Conservation (phyloP, 371 early-diverging fungal species). For the Capillidium heterosporum region DNA sequence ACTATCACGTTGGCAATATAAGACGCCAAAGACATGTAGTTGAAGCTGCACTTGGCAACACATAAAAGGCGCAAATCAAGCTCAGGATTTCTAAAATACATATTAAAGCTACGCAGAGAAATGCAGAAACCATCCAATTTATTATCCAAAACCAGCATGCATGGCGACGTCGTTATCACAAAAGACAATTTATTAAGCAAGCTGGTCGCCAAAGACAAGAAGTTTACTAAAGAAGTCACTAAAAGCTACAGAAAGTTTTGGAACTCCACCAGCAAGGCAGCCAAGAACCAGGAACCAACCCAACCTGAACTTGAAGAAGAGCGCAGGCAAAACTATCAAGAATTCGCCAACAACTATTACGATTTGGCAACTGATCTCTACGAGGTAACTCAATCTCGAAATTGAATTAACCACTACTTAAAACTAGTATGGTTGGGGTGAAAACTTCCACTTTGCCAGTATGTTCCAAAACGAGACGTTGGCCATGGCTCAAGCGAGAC, state of each 20-base stretch:
- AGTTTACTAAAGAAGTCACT: slow-evolving; percentile 30
- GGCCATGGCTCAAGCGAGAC: slow-evolving; percentile 64
- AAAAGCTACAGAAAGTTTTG: slow-evolving; percentile 40
- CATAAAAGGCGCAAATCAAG: too few relatives aligned
- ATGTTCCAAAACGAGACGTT: slow-evolving; percentile 60
- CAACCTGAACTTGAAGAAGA: slow-evolving; percentile 13
- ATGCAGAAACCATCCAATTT: too few relatives aligned
- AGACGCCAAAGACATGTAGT: too few relatives aligned
- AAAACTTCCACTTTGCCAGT: slow-evolving; percentile 78
- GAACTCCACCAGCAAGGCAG: slow-evolving; percentile 27
- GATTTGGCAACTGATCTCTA: slow-evolving; percentile 73
- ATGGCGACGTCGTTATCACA: too few relatives aligned
- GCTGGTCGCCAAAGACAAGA: slow-evolving; percentile 28
- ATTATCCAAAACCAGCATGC: too few relatives aligned
- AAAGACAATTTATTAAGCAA: slow-evolving; percentile 13
- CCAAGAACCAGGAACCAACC: background rate
- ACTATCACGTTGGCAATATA: too few relatives aligned
- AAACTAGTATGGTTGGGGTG: slow-evolving; percentile 61
- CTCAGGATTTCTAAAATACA: too few relatives aligned
- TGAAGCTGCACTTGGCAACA: too few relatives aligned
- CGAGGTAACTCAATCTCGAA: slow-evolving; percentile 22
- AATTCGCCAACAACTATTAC: slow-evolving; percentile 59
- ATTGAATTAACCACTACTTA: background rate
- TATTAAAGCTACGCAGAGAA: too few relatives aligned
- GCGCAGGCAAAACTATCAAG: slow-evolving; percentile 40